Base-by-base conservation (phyloP, 1,284 basidiomycete genomes). In the Malassezia psittaci region DNA sequence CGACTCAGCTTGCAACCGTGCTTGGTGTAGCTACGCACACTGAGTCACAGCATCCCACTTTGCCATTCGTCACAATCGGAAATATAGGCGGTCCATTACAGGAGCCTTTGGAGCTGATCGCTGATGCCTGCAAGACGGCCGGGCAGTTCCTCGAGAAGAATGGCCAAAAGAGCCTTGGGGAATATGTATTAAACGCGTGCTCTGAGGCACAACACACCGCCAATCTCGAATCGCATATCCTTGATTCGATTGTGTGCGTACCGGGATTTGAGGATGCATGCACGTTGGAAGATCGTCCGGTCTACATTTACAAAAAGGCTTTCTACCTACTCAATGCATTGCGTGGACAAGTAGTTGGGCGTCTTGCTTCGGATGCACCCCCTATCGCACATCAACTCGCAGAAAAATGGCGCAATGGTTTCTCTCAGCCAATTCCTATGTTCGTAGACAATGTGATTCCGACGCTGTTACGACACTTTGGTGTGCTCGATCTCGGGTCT, bases 221-320 rank as follows among this genome's bases (percentile, higher is more conserved):
- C 67, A 52, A 68, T 67, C 40, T 18, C 11, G 55, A 54, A 15
- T 39, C 52, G 11, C 49, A 47, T 15, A 37, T 59, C 7, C 13
- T 60, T 5, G 45, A 52, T n/a, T 16, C 37, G 15, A 32, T 58
- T 0, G 19, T 19, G 21, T 32, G 21, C 34, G 57, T 74, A 5
- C 57, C 65, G 2, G 68, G 62, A 16, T 74, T 75, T 53, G 52
- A 57, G 34, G 69, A 73, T 50, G 52, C 56, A 19, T 57, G 57
- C 24, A 41, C n/a, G 13, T 6, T 66, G 11, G 45, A 54, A 36
- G 19, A 19, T 9, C 18, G 40, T 18, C 51, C 62, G 8, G 80
- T 90, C 10, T 90, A 87, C 75, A 81, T 87, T 68, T 87, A 88
- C 79, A 90, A 90, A 75, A 90, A 90, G 68, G 88, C 86, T 1